These are phyloP conservation scores for Stylonectria norvegica DNA, from an alignment of 2,329 filamentous ascomycete genomes.

Conservation along the genomic window DNA sequence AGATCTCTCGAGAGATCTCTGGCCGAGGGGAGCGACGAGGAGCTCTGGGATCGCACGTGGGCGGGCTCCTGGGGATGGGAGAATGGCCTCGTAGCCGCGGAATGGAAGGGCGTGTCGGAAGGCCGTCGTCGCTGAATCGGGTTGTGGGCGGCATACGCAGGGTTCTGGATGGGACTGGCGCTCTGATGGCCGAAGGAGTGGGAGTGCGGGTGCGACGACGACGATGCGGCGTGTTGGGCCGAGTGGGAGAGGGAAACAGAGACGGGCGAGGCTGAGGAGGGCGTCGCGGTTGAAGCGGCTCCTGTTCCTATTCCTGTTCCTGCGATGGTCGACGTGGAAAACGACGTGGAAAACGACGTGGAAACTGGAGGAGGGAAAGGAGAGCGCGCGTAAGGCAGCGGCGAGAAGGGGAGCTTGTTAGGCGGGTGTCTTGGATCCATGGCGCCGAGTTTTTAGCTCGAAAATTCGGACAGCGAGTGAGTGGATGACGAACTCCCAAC, in stretches of 20 bases:
- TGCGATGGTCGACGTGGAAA: too few species aligned
- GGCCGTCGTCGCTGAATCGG: constrained; percentile 35
- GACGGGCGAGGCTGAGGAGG: constrained; percentile 12
- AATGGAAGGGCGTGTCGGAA: constrained; percentile 43
- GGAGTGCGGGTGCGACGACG: constrained; percentile 8
- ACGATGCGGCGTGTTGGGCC: constrained; percentile 2
- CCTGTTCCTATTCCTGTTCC: constrained; percentile 12
- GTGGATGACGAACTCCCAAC: constrained; percentile 13
- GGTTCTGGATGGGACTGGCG: constrained; percentile 23
- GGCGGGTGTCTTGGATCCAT: constrained; percentile 31
- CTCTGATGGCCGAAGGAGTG: constrained; percentile 18
- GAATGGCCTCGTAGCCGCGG: constrained; percentile 29
- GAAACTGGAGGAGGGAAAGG: constrained; percentile 27
- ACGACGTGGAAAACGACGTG: constrained; percentile 11
- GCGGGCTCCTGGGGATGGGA: constrained; percentile 28
- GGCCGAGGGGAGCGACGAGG: constrained; percentile 42
- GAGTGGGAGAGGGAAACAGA: too few species aligned
- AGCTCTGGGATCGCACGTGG: constrained; percentile 42
- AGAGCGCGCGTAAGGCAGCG: constrained; percentile 30
- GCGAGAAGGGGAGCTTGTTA: constrained; percentile 33
- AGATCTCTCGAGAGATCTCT: too few species aligned
- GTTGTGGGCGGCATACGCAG: constrained; percentile 32
- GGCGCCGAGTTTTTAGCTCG: constrained; percentile 35
- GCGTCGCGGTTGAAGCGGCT: constrained; percentile 7
- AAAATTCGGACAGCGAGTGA: constrained; percentile 30